Percentiles rank a stretch among this genome's conserved stretches.
Evolutionary conservation across 1,284 basidiomycete genomes (phyloP).

Genomic region (Moniliophthora roreri): DNA sequence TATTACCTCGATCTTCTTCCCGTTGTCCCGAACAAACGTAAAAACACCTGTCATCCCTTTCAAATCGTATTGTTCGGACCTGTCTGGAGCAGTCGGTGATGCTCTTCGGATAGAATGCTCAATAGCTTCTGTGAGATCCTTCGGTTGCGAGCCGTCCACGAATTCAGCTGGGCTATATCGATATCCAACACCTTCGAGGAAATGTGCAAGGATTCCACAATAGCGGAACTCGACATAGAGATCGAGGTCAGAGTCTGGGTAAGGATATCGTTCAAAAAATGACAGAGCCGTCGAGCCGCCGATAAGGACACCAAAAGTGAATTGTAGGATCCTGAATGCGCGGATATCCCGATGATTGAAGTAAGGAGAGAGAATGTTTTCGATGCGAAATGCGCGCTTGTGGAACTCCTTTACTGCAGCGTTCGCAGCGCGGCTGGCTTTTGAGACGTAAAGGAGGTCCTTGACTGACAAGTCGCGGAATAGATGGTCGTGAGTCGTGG

Average conservation of each 20-base stretch:
- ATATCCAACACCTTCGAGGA: background rate
- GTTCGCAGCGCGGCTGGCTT: background rate
- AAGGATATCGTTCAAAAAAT: constrained; percentile 33
- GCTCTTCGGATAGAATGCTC: background rate
- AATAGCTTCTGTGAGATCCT: background rate
- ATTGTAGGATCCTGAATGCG: constrained; percentile 32
- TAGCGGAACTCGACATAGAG: constrained; percentile 26
- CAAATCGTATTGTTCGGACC: background rate
- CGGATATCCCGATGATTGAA: constrained; percentile 21
- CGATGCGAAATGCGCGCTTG: constrained; percentile 14
- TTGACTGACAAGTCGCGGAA: constrained; percentile 1
- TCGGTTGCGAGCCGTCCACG: background rate
- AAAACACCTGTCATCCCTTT: constrained; percentile 1
- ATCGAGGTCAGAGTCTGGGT: constrained; percentile 36
- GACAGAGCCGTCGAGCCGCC: constrained; percentile 41
- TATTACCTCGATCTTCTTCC: background rate
- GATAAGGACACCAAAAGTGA: constrained; percentile 31
- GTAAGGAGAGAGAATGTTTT: constrained; percentile 26
- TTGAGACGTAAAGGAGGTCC: constrained; percentile 2
- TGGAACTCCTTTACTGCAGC: constrained; percentile 7
- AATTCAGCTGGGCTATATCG: background rate
- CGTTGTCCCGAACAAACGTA: background rate
- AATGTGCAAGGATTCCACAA: background rate
- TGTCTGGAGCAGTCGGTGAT: background rate
- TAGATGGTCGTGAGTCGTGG: background rate